A percentile compares a stretch with the other conserved stretches of the same genome.
Evolutionary conservation across 352 stramenopile genomes (phyloP).

Genomic region (Peronospora farinosa): DNA sequence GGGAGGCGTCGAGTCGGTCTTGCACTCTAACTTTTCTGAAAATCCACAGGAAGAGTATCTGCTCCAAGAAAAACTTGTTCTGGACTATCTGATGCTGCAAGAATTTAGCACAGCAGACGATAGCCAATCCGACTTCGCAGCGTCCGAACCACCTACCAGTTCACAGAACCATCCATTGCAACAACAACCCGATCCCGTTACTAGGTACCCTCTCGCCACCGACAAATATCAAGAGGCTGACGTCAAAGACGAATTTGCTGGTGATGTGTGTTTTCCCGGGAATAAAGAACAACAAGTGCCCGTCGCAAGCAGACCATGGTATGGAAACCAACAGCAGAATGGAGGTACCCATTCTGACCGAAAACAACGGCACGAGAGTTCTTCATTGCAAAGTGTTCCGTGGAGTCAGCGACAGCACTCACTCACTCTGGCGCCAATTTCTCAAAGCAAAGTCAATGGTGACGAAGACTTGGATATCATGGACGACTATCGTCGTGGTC

Average conservation of each 20-base stretch:
- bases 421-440: background rate
- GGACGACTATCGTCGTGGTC: conserved; percentile 22
- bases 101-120: conserved; percentile 39
- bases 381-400: background rate
- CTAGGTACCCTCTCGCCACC: conserved; percentile 6
- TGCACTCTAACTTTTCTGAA: conserved; percentile 62
- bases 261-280: conserved; percentile 10
- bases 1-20: conserved; percentile 49
- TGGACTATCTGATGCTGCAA: conserved; percentile 54
- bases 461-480: conserved; percentile 21
- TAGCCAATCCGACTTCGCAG: conserved; percentile 4
- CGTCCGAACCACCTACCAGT: background rate
- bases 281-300: conserved; percentile 1
- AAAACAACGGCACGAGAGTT: conserved; percentile 12
- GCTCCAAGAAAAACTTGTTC: conserved; percentile 60
- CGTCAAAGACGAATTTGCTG: conserved; percentile 12
- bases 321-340: conserved; percentile 6
- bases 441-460: conserved; percentile 7
- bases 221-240: conserved; percentile 18
- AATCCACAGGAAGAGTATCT: conserved; percentile 58
- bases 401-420: conserved; percentile 5
- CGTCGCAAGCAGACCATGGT: conserved; percentile 10
- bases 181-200: conserved; percentile 7
- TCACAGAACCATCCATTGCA: background rate
- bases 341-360: conserved; percentile 4